Evolutionary conservation across 1,284 basidiomycete genomes (phyloP).

Genomic region (Apiotrichum veenhuisii): DNA sequence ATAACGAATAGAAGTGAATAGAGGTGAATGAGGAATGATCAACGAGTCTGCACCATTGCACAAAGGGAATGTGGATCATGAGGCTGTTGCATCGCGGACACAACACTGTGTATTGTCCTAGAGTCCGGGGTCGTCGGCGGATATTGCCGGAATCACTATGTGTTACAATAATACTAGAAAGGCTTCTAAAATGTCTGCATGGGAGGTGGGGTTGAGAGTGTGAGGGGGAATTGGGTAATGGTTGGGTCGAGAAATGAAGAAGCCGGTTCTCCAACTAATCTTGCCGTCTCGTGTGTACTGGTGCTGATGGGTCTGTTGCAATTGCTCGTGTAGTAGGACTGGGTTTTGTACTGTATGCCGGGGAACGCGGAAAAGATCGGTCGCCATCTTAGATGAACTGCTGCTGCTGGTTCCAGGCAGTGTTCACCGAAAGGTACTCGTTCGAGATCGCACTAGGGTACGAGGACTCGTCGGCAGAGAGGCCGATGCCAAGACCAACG

Average conservation of each 20-base stretch:
- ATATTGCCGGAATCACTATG: neutral
- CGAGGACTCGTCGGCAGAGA: constrained; percentile 14
- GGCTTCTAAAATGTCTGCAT: constrained; percentile 1
- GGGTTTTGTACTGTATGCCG: neutral
- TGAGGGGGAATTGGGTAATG: neutral
- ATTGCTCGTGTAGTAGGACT: neutral
- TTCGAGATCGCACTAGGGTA: constrained; percentile 11
- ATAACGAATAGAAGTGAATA: no score
- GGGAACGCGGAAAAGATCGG: neutral
- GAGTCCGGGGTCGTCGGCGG: neutral
- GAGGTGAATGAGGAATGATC: no score
- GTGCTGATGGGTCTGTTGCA: neutral
- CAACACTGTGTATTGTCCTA: constrained; percentile 4
- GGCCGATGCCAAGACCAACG: constrained; percentile 22
- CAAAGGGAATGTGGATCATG: neutral
- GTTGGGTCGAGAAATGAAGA: neutral
- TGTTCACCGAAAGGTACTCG: constrained; percentile 15
- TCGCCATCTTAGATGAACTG: neutral
- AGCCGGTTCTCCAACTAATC: neutral
- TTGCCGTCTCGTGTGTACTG: neutral
- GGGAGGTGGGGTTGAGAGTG: neutral
- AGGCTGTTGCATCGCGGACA: constrained; percentile 1
- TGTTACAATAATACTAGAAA: neutral
- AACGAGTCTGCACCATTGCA: no score
- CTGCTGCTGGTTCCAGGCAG: constrained; percentile 1